A percentile compares a stretch with the other conserved stretches of the same genome.
Conservation (phyloP, 192 early-diverging fungal genomes). For the Coemansia sp. region DNA sequence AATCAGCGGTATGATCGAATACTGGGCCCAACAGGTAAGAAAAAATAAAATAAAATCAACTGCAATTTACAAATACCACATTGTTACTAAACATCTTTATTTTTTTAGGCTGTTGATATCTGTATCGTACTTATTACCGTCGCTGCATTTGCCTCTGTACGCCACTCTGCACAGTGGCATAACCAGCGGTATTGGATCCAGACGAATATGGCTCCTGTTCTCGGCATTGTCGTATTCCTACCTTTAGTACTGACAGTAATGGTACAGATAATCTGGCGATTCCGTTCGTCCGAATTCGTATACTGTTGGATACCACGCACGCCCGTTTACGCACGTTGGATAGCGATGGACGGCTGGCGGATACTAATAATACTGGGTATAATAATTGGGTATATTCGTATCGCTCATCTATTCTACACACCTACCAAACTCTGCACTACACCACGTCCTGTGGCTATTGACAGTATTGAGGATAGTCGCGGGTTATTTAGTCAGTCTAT, state of each 20-base stretch:
- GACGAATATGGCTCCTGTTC: conserved; percentile 34
- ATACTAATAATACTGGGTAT: conserved; percentile 17
- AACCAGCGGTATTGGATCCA: conserved; percentile 43
- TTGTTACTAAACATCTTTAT: neutral
- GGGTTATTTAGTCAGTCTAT: conserved; percentile 50
- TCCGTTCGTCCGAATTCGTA: conserved; percentile 42
- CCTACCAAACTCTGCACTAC: neutral
- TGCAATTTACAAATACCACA: neutral
- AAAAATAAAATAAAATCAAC: neutral
- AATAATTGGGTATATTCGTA: conserved; percentile 10
- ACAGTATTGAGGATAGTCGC: conserved; percentile 16
- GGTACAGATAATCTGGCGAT: conserved; percentile 47
- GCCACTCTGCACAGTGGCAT: conserved; percentile 22
- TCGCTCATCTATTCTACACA: neutral
- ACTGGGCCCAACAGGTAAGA: conserved; percentile 46
- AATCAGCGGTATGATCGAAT: conserved; percentile 46
- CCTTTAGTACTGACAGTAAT: conserved; percentile 34
- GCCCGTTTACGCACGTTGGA: conserved; percentile 52
- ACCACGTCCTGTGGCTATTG: conserved; percentile 8
- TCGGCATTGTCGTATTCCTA: conserved; percentile 38
- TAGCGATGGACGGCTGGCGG: conserved; percentile 51
- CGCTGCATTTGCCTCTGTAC: conserved; percentile 23
- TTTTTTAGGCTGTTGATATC: conserved; percentile 35
- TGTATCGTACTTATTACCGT: conserved; percentile 32
- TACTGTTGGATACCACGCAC: conserved; percentile 56